phyloP scores from a whole-genome alignment of 2,329 filamentous ascomycete species.

The Myotisia sp. region DNA sequence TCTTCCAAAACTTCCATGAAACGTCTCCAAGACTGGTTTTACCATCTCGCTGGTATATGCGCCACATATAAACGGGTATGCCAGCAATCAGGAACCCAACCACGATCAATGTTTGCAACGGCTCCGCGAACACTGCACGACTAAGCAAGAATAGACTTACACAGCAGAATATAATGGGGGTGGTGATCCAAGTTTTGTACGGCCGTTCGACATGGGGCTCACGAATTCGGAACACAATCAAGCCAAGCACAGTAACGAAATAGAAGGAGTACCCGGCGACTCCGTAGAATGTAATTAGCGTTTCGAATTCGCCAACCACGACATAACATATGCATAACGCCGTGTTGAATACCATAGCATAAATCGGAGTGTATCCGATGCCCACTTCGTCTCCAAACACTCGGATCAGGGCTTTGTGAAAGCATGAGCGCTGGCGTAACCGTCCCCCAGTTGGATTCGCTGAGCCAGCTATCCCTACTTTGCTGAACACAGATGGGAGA shows the following conservation, averaged over 20 bases:
- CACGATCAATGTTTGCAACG: conserved; percentile 77
- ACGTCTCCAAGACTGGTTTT: conserved; percentile 18
- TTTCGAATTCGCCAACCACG: conserved; percentile 74
- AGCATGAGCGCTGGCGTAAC: conserved; percentile 37
- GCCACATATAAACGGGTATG: conserved; percentile 78
- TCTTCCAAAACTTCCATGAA: conserved; percentile 33
- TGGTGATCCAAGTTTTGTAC: conserved; percentile 92
- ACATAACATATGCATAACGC: conserved; percentile 63
- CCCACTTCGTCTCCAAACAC: conserved; percentile 61
- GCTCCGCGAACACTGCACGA: conserved; percentile 78
- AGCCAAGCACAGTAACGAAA: conserved; percentile 82
- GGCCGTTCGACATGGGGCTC: conserved; percentile 81
- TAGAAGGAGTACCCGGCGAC: conserved; percentile 97
- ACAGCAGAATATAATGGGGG: conserved; percentile 95
- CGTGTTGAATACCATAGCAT: conserved; percentile 73
- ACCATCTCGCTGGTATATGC: conserved; percentile 53
- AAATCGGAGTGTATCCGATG: conserved; percentile 86
- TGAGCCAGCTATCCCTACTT: conserved; percentile 51
- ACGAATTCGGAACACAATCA: conserved; percentile 76
- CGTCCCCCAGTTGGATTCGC: conserved; percentile 20
- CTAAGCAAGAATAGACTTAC: conserved; percentile 85
- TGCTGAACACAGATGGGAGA: conserved; percentile 68
- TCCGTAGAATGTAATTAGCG: conserved; percentile 90
- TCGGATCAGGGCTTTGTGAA: conserved; percentile 45
- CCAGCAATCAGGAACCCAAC: conserved; percentile 71